Conservation (phyloP, 805 yeast genomes). For the Nakazawaea ernobii region DNA sequence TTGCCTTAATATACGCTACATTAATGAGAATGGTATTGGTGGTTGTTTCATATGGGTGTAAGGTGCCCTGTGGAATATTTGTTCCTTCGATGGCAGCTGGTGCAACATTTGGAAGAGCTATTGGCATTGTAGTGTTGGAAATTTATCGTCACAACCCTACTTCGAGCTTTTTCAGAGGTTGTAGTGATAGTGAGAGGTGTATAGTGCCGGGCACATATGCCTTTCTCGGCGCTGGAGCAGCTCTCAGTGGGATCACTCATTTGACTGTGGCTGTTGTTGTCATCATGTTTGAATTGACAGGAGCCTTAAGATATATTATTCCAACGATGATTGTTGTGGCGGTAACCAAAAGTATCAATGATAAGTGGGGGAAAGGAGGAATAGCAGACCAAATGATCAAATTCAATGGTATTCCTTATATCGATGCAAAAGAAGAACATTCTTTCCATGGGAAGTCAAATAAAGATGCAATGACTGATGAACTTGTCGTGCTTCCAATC, state of each 20-base stretch:
- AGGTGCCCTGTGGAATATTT: conserved; percentile 96
- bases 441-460: conserved; percentile 40
- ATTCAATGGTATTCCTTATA: conserved; percentile 81
- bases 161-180: conserved; percentile 27
- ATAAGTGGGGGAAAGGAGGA: conserved; percentile 72
- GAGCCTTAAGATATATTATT: conserved; percentile 83
- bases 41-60: conserved; percentile 83
- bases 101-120: conserved; percentile 85
- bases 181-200: conserved; percentile 40
- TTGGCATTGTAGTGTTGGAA: conserved; percentile 68
- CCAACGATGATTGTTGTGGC: conserved; percentile 98
- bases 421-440: conserved; percentile 67
- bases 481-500: conserved; percentile 32
- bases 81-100: conserved; percentile 98
- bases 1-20: conserved; percentile 66
- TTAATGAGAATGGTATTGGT: conserved; percentile 64
- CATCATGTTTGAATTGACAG: conserved; percentile 94
- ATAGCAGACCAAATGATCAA: conserved; percentile 94
- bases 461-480: conserved; percentile 57
- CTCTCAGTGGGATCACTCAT: conserved; percentile 90
- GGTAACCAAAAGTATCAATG: conserved; percentile 74
- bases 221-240: conserved; percentile 92
- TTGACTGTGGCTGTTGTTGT: conserved; percentile 89
- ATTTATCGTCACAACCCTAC: conserved; percentile 34
- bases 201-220: conserved; percentile 95